A percentile compares a stretch with the other conserved stretches of the same genome.
phyloP scores from a whole-genome alignment of 306 rosid genomes.

The Vachellia collinsii region DNA sequence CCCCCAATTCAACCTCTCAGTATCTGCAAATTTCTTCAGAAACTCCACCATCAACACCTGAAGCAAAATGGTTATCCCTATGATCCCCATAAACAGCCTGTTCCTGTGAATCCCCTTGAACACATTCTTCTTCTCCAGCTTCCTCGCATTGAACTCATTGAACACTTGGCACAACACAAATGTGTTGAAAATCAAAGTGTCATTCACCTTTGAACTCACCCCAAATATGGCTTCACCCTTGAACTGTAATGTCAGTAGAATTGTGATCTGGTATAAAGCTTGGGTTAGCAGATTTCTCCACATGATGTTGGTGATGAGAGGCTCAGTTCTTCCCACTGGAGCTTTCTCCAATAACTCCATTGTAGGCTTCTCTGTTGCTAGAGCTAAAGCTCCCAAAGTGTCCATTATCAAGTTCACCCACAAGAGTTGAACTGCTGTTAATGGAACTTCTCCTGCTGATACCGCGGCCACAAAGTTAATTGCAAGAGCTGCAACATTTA shows the following conservation, averaged over 20 bases:
- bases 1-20: too few species aligned
- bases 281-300: conserved; percentile 37
- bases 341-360: conserved; percentile 13
- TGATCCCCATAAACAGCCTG: conserved; percentile 24
- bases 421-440: conserved; percentile 12
- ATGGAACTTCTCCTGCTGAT: too few species aligned
- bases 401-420: conserved; percentile 41
- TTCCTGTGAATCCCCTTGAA: conserved; percentile 35
- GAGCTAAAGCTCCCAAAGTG: conserved; percentile 38
- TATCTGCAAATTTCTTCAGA: too few species aligned
- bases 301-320: neutral
- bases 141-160: conserved; percentile 39
- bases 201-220: conserved; percentile 31
- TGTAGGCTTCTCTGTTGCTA: conserved; percentile 37
- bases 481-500: too few species aligned
- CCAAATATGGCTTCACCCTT: conserved; percentile 27
- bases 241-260: conserved; percentile 29
- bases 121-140: conserved; percentile 39
- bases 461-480: too few species aligned
- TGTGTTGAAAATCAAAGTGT: conserved; percentile 33
- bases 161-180: conserved; percentile 39
- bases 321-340: conserved; percentile 16
- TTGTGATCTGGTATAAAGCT: conserved; percentile 28
- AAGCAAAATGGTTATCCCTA: too few species aligned
- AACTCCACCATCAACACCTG: too few species aligned